These are phyloP conservation scores for Edaphochlamys debaryana DNA, from an alignment of 139 green algal genomes.

Conservation along the genomic window DNA sequence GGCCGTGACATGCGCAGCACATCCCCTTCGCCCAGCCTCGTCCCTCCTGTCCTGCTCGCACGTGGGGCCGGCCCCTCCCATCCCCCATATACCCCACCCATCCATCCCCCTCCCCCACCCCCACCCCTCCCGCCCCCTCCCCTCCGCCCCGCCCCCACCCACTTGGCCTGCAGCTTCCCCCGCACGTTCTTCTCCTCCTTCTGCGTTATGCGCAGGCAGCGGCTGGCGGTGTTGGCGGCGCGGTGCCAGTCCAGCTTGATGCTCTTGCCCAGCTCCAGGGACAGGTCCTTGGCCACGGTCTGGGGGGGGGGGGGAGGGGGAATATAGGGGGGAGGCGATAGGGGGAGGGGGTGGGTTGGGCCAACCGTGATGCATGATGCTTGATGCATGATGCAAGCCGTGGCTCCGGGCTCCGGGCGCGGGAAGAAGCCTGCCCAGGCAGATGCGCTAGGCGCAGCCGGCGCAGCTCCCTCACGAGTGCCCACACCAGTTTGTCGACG, in stretches of 20 bases:
- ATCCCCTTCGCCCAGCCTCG: too few species aligned
- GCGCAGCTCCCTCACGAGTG: too few species aligned
- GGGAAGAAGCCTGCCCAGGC: too few species aligned
- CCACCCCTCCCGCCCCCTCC: not conserved
- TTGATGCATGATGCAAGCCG: not conserved
- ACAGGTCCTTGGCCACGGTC: conserved; percentile 74
- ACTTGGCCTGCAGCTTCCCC: conserved; percentile 78
- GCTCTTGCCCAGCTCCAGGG: conserved; percentile 86
- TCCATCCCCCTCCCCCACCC: too few species aligned
- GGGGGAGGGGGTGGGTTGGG: not conserved
- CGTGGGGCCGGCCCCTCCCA: too few species aligned
- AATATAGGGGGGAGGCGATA: not conserved
- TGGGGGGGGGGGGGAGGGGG: not conserved
- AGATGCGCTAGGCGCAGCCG: too few species aligned
- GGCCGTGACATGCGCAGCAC: too few species aligned
- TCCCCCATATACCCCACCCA: too few species aligned
- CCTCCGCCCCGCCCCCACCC: not conserved
- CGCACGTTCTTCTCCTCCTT: conserved; percentile 94
- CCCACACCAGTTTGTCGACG: too few species aligned
- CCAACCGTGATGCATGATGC: not conserved
- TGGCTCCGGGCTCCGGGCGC: too few species aligned
- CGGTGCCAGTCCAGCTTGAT: conserved; percentile 96
- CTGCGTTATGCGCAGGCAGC: conserved; percentile 93
- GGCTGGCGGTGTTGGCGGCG: conserved; percentile 61
- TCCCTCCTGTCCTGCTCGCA: too few species aligned